Conservation (phyloP, 805 yeast species). For the Komagataella phaffii region DNA sequence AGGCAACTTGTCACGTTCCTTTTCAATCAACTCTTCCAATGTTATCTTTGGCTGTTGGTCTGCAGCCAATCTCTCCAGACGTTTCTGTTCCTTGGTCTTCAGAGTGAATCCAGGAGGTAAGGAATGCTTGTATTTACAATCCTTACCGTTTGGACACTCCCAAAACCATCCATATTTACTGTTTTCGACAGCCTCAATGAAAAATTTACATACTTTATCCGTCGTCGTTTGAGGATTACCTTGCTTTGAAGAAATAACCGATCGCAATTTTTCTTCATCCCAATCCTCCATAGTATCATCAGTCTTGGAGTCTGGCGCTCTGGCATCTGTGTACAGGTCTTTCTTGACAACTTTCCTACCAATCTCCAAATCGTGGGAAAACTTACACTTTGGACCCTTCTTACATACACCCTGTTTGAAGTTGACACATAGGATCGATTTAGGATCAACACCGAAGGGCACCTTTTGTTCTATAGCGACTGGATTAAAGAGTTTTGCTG, state of each 20-base stretch:
- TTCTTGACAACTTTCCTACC: slow-evolving; percentile 85
- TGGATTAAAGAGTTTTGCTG: slow-evolving; percentile 60
- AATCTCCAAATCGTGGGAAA: slow-evolving; percentile 75
- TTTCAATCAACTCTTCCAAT: slow-evolving; percentile 88
- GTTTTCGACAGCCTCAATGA: slow-evolving; percentile 94
- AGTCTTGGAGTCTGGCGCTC: slow-evolving; percentile 45
- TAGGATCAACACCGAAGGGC: slow-evolving; percentile 96
- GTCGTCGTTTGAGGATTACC: slow-evolving; percentile 93
- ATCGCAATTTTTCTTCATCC: slow-evolving; percentile 92
- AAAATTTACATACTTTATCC: slow-evolving; percentile 84
- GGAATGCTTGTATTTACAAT: slow-evolving; percentile 90
- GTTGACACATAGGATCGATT: slow-evolving; percentile 79
- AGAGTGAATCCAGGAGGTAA: slow-evolving; percentile 94
- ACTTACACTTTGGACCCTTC: slow-evolving; percentile 79
- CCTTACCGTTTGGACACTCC: slow-evolving; percentile 90
- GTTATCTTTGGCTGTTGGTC: slow-evolving; percentile 84
- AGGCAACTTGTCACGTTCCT: slow-evolving; percentile 81
- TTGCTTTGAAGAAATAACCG: slow-evolving; percentile 80
- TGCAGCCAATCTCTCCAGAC: slow-evolving; percentile 73
- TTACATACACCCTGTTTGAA: slow-evolving; percentile 79
- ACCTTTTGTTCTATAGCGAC: slow-evolving; percentile 67
- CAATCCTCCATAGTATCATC: slow-evolving; percentile 88
- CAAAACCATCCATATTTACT: slow-evolving; percentile 99
- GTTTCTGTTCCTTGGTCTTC: slow-evolving; percentile 93
- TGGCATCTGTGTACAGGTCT: slow-evolving; percentile 85